Evolutionary conservation across 331 rosid genomes (phyloP).

Genomic region (Quercus phellos): DNA sequence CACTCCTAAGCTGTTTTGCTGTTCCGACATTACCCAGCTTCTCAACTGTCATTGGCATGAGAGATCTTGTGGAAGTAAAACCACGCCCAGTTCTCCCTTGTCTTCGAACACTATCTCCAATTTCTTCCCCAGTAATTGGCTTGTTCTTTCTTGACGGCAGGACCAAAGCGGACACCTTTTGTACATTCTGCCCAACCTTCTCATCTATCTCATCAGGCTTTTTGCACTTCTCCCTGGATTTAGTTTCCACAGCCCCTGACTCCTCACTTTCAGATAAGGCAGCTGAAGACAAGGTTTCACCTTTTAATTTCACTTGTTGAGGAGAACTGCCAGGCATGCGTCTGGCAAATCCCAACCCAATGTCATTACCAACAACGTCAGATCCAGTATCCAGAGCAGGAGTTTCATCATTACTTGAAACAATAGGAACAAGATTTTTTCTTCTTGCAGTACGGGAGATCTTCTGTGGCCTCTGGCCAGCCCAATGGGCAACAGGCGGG

Average conservation of each 20-base stretch:
- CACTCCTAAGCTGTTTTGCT: conserved; percentile 86
- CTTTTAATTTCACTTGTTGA: conserved; percentile 70
- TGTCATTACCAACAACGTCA: conserved; percentile 65
- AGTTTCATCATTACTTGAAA: conserved; percentile 64
- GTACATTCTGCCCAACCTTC: conserved; percentile 60
- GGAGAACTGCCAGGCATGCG: conserved; percentile 72
- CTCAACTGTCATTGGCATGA: conserved; percentile 58
- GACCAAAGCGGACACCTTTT: conserved; percentile 54
- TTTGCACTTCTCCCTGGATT: conserved; percentile 67
- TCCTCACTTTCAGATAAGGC: conserved; percentile 89
- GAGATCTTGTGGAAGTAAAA: conserved; percentile 52
- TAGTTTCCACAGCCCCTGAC: conserved; percentile 69
- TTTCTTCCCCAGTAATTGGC: conserved; percentile 67
- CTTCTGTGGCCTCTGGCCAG: conserved; percentile 83
- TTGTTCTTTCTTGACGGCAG: conserved; percentile 68
- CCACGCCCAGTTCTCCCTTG: conserved; percentile 89
- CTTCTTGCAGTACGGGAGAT: conserved; percentile 88
- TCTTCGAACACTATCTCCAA: conserved; percentile 88
- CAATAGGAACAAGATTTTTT: conserved; percentile 64
- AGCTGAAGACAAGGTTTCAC: conserved; percentile 66
- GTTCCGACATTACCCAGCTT: conserved; percentile 66
- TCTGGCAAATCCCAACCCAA: conserved; percentile 58
- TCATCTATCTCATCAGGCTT: conserved; percentile 64
- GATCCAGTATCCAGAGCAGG: conserved; percentile 55
- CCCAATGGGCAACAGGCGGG: conserved; percentile 80